These are phyloP conservation scores for Pythium aphanidermatum DNA, from an alignment of 352 stramenopile genomes.

Conservation along the genomic window DNA sequence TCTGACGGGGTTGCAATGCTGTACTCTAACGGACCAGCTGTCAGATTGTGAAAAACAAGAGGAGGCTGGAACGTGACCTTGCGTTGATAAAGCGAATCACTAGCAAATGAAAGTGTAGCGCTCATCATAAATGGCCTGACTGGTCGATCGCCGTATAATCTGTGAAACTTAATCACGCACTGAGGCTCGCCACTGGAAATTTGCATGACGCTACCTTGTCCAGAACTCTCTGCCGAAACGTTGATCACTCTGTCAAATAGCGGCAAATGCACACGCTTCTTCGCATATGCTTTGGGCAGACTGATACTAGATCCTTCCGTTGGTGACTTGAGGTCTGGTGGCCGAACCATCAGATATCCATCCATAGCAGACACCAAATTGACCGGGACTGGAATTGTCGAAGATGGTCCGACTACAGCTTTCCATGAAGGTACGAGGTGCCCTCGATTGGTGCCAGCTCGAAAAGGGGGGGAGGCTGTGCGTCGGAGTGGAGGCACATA, in stretches of 20 bases:
- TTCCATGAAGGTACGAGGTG: conserved; percentile 65
- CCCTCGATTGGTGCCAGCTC: conserved; percentile 23
- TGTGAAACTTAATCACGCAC: conserved; percentile 72
- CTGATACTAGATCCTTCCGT: conserved; percentile 15
- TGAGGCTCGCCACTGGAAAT: conserved; percentile 13
- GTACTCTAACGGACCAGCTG: conserved; percentile 61
- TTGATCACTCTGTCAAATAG: conserved; percentile 45
- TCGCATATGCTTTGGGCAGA: conserved; percentile 64
- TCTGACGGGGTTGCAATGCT: conserved; percentile 64
- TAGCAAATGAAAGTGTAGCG: conserved; percentile 47
- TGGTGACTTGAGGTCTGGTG: conserved; percentile 44
- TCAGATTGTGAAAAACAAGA: conserved; percentile 78
- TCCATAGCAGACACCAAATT: conserved; percentile 69
- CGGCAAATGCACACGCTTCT: conserved; percentile 61
- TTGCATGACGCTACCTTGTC: conserved; percentile 1
- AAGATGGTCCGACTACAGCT: conserved; percentile 48
- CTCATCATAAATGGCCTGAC: conserved; percentile 81
- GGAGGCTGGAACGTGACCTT: conserved; percentile 73
- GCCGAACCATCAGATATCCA: conserved; percentile 66
- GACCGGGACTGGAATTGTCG: conserved; percentile 57
- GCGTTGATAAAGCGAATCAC: conserved; percentile 57
- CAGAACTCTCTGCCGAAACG: background rate
- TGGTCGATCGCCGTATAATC: conserved; percentile 64
- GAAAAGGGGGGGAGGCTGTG: conserved; percentile 27
- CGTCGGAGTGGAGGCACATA: conserved; percentile 58